Conservation (phyloP, 345 rosid species). For the Citrus unshiu region DNA sequence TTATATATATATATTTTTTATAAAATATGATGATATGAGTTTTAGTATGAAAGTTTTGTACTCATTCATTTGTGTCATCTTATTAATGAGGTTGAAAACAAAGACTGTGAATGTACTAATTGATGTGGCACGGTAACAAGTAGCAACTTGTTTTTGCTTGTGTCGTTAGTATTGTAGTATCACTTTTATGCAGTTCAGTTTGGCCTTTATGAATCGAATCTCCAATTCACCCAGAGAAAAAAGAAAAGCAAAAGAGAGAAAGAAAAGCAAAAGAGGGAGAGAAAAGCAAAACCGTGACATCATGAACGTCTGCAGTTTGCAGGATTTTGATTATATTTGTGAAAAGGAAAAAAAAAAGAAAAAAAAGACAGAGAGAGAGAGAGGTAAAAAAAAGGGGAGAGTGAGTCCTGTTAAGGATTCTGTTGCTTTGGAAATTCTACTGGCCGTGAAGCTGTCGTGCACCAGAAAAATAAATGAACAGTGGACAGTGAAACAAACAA, state of each 20-base stretch:
- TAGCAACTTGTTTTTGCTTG: neutral
- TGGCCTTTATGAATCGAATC: neutral
- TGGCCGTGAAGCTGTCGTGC: slow-evolving; percentile 14
- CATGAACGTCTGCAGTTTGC: neutral
- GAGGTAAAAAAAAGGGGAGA: no score
- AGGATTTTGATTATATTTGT: neutral
- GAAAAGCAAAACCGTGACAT: neutral
- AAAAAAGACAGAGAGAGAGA: no score
- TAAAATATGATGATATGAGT: neutral
- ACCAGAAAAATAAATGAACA: neutral
- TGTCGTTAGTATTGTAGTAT: neutral
- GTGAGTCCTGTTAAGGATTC: neutral
- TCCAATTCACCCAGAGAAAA: neutral
- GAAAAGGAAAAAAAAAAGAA: no score
- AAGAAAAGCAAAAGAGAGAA: neutral
- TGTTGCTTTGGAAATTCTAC: neutral
- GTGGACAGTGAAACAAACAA: neutral
- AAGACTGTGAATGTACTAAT: neutral
- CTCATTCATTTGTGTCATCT: neutral
- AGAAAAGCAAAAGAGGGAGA: neutral
- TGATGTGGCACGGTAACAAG: neutral
- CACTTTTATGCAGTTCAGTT: neutral
- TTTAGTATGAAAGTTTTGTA: no score
- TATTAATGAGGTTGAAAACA: neutral
- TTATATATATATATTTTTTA: no score